phyloP scores from a whole-genome alignment of 1,139 yeast species.

The Candida dubliniensis region DNA sequence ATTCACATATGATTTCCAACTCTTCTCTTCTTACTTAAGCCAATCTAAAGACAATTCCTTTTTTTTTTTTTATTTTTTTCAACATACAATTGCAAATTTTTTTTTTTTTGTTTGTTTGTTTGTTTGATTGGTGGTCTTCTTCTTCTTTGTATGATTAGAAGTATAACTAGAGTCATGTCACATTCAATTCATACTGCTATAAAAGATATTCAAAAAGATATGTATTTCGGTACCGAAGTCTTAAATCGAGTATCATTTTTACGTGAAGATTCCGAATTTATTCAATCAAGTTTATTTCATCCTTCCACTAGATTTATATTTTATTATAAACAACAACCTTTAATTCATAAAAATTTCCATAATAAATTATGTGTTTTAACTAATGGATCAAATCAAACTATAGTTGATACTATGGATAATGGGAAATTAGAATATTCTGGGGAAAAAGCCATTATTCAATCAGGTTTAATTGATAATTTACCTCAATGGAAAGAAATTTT shows the following conservation, averaged over 20 bases:
- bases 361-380: constrained; percentile 35
- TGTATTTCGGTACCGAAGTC: constrained; percentile 54
- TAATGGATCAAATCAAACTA: constrained; percentile 33
- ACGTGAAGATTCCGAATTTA: constrained; percentile 63
- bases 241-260: constrained; percentile 80
- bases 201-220: constrained; percentile 30
- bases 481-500: constrained; percentile 26
- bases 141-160: no score
- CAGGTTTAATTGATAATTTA: constrained; percentile 15
- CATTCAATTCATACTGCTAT: constrained; percentile 13
- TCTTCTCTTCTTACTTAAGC: no score
- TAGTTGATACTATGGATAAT: constrained; percentile 12
- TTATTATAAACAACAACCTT: constrained; percentile 38
- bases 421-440: constrained; percentile 17
- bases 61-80: no score
- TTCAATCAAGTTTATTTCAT: constrained; percentile 51
- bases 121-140: no score
- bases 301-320: constrained; percentile 59
- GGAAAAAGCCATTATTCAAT: constrained; percentile 6
- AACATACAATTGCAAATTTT: no score
- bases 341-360: constrained; percentile 30
- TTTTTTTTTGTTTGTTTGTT: no score
- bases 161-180: constrained; percentile 8
- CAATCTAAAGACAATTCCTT: no score
- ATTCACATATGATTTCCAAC: no score